Percentiles rank a stretch among this genome's conserved stretches.
Conservation (phyloP, 306 rosid species). For the Hylodesmum podocarpum region DNA sequence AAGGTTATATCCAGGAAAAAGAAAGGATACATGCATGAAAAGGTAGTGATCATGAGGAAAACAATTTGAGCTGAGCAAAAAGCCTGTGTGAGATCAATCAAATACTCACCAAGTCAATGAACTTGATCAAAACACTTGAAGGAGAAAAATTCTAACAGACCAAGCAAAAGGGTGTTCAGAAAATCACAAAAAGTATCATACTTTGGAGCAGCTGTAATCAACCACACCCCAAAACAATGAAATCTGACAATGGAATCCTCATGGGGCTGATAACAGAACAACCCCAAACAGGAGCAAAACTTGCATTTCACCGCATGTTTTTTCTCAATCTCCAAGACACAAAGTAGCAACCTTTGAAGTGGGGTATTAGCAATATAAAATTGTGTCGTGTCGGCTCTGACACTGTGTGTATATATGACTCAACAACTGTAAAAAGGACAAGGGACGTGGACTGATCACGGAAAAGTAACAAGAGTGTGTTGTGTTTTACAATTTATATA, state of each 20-base stretch:
- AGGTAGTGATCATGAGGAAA: slow-evolving; percentile 35
- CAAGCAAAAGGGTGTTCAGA: slow-evolving; percentile 40
- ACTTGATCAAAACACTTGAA: slow-evolving; percentile 29
- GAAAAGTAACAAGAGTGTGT: slow-evolving; percentile 28
- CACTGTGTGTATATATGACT: slow-evolving; percentile 34
- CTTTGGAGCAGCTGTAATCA: slow-evolving; percentile 42
- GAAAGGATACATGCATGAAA: slow-evolving; percentile 27
- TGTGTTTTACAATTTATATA: slow-evolving; percentile 17
- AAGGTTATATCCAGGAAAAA: neutral
- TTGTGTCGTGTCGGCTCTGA: slow-evolving; percentile 44
- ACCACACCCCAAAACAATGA: slow-evolving; percentile 33
- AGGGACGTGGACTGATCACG: slow-evolving; percentile 10
- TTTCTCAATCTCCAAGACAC: slow-evolving; percentile 24
- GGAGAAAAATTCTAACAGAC: slow-evolving; percentile 18
- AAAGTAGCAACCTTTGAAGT: slow-evolving; percentile 25
- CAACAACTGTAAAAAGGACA: slow-evolving; percentile 51
- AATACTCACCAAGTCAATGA: slow-evolving; percentile 45
- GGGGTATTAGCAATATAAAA: slow-evolving; percentile 40
- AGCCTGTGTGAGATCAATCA: slow-evolving; percentile 39
- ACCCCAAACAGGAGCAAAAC: slow-evolving; percentile 40
- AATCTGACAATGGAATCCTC: slow-evolving; percentile 39
- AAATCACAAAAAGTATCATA: slow-evolving; percentile 30
- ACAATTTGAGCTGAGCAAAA: slow-evolving; percentile 16
- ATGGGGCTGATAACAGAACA: slow-evolving; percentile 13
- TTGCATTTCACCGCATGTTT: slow-evolving; percentile 56